phyloP scores from a whole-genome alignment of 352 stramenopile species.

The Pythium sukuiense region DNA sequence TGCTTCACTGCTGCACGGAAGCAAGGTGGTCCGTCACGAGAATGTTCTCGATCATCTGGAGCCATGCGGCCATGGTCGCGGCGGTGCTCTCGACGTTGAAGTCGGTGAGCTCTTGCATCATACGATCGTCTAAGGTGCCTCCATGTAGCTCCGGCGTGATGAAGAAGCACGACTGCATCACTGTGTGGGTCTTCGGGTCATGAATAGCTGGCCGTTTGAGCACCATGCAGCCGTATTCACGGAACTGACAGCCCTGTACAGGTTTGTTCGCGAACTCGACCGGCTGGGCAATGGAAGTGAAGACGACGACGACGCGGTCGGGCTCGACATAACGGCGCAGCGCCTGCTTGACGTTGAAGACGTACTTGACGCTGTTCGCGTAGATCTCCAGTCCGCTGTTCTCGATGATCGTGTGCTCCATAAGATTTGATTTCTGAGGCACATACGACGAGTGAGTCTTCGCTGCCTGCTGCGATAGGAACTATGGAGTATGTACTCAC shows the following conservation, averaged over 20 bases:
- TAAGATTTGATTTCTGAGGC: background rate
- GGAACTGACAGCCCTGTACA: conserved; percentile 44
- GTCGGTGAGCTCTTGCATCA: conserved; percentile 14
- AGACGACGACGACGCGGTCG: conserved; percentile 45
- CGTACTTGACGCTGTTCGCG: conserved; percentile 33
- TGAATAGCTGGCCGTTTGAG: conserved; percentile 35
- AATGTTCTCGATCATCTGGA: conserved; percentile 22
- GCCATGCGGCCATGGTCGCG: conserved; percentile 10
- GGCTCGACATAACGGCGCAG: conserved; percentile 42
- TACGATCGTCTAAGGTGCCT: background rate
- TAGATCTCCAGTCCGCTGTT: conserved; percentile 52
- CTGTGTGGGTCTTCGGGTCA: conserved; percentile 19
- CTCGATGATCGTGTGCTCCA: conserved; percentile 51
- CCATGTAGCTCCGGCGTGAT: conserved; percentile 40
- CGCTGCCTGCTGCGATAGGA: no score
- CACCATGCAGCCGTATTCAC: conserved; percentile 52
- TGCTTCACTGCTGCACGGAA: no score
- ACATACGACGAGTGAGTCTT: no score
- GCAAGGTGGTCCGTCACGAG: conserved; percentile 7
- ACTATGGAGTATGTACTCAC: background rate
- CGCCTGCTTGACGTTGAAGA: conserved; percentile 49
- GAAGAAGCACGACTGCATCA: conserved; percentile 51
- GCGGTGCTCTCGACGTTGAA: conserved; percentile 20
- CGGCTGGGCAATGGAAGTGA: conserved; percentile 47
- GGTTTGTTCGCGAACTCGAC: conserved; percentile 43